phyloP scores from a whole-genome alignment of 2,329 filamentous ascomycete species.

The Sphaceloma murrayae region DNA sequence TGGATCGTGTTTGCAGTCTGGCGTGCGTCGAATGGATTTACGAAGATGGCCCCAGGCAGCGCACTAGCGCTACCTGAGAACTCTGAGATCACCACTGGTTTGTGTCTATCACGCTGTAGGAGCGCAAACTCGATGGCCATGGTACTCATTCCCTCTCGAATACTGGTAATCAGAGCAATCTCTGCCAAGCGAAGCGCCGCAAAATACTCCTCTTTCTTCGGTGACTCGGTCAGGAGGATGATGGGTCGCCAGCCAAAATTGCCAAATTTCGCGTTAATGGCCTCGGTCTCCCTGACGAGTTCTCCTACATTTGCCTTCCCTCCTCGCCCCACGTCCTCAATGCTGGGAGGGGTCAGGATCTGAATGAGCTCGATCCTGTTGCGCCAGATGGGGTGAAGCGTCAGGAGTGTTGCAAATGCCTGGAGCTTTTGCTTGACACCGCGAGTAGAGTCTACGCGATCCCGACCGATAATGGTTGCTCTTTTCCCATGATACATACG shows the following conservation, averaged over 20 bases:
- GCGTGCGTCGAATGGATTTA: conserved; percentile 89
- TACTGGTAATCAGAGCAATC: conserved; percentile 88
- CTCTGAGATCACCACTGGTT: conserved; percentile 66
- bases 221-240: conserved; percentile 59
- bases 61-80: conserved; percentile 91
- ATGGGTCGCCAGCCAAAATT: conserved; percentile 83
- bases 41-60: conserved; percentile 77
- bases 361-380: conserved; percentile 90
- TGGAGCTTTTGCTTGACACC: conserved; percentile 94
- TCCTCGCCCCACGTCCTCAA: conserved; percentile 63
- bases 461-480: conserved; percentile 89
- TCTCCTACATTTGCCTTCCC: conserved; percentile 74
- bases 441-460: conserved; percentile 84
- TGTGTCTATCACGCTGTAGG: conserved; percentile 76
- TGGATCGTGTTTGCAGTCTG: conserved; percentile 80
- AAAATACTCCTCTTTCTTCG: conserved; percentile 85
- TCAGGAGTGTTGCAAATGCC: conserved; percentile 86
- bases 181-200: conserved; percentile 84
- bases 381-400: conserved; percentile 82
- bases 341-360: conserved; percentile 65
- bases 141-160: conserved; percentile 96
- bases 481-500: conserved; percentile 62
- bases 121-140: conserved; percentile 90
- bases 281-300: conserved; percentile 81
- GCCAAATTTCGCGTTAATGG: conserved; percentile 85